These are phyloP conservation scores for Rhypophila decipiens DNA, from an alignment of 495 filamentous ascomycete genomes.

Conservation along the genomic window DNA sequence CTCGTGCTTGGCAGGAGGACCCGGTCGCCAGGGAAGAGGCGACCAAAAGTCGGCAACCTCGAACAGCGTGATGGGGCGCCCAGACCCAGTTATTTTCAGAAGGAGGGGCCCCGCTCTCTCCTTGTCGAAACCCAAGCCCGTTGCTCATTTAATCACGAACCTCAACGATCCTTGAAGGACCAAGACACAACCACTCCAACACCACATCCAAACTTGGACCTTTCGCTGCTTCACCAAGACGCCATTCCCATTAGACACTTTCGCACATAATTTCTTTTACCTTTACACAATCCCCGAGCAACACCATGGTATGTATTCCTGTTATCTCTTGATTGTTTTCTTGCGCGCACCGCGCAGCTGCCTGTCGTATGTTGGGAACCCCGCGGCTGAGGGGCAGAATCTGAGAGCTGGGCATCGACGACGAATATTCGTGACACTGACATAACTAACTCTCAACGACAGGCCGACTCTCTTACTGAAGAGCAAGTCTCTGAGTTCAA, in stretches of 20 bases:
- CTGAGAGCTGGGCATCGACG: conserved; percentile 2
- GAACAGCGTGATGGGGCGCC: too few relatives aligned
- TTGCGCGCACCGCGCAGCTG: too few relatives aligned
- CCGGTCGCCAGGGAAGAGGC: too few relatives aligned
- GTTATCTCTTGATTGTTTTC: too few relatives aligned
- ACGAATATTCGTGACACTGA: conserved; percentile 3
- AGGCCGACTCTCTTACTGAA: conserved; percentile 94
- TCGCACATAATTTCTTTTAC: too few relatives aligned
- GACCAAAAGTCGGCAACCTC: not conserved
- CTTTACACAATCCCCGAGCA: too few relatives aligned
- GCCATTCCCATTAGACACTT: too few relatives aligned
- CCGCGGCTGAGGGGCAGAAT: conserved; percentile 22
- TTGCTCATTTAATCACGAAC: conserved; percentile 13
- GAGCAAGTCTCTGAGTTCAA: conserved; percentile 99
- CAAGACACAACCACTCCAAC: too few relatives aligned
- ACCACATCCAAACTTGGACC: too few relatives aligned
- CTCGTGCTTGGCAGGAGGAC: not conserved
- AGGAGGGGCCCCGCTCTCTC: conserved; percentile 14
- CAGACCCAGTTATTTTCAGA: too few relatives aligned
- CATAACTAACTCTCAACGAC: conserved; percentile 9
- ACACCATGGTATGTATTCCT: not conserved
- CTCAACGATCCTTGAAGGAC: conserved; percentile 9
- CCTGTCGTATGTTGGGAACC: conserved; percentile 13
- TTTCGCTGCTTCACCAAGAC: too few relatives aligned
- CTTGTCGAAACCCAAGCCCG: conserved; percentile 17